Conservation (phyloP, 352 stramenopile species). For the Phytophthora hibernalis region DNA sequence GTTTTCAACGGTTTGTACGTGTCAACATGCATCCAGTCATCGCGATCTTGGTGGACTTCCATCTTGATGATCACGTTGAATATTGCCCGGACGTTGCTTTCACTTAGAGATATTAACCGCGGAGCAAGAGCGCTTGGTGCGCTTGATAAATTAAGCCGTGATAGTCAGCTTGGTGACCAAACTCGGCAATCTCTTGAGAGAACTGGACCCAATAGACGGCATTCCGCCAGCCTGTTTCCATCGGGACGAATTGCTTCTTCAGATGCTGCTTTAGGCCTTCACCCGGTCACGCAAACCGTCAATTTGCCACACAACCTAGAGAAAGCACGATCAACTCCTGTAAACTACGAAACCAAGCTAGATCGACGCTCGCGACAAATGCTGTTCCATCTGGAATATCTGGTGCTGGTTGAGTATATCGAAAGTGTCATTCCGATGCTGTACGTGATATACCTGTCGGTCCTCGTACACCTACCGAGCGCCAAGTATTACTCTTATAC, state of each 20-base stretch:
- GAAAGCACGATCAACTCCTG: neutral
- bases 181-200: neutral
- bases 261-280: too few species aligned
- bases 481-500: constrained; percentile 24
- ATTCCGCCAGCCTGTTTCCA: neutral
- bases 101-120: constrained; percentile 3
- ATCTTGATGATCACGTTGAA: constrained; percentile 9
- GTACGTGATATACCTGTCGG: constrained; percentile 22
- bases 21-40: constrained; percentile 12
- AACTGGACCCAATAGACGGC: neutral
- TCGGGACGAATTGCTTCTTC: neutral
- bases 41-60: constrained; percentile 4
- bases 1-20: constrained; percentile 13
- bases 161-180: neutral
- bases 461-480: constrained; percentile 26
- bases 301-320: neutral
- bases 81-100: neutral
- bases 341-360: neutral
- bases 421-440: constrained; percentile 24
- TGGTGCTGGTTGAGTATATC: constrained; percentile 26
- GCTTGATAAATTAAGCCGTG: neutral
- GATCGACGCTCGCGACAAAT: neutral
- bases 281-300: neutral
- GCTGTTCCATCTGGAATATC: constrained; percentile 31
- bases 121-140: neutral